Evolutionary conservation across 352 stramenopile species (phyloP).

Genomic region (Phytophthora vignae): DNA sequence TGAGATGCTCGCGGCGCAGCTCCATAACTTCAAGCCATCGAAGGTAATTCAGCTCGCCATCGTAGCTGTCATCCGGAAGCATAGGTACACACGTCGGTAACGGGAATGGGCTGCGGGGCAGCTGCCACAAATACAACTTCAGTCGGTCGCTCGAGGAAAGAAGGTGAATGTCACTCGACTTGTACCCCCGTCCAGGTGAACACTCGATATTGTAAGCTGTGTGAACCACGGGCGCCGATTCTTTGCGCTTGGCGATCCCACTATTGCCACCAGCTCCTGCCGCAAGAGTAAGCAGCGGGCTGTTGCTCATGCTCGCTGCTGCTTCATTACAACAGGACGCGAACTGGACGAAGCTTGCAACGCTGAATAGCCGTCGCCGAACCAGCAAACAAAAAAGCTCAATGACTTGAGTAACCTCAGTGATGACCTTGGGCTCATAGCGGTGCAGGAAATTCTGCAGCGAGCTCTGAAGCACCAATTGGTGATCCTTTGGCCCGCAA

Average conservation of each 20-base stretch:
- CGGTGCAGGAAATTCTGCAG: constrained; percentile 77
- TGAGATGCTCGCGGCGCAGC: constrained; percentile 75
- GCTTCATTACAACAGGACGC: constrained; percentile 62
- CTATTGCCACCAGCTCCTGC: constrained; percentile 35
- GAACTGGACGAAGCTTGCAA: constrained; percentile 81
- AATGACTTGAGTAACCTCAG: constrained; percentile 82
- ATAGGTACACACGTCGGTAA: constrained; percentile 75
- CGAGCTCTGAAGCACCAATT: constrained; percentile 77
- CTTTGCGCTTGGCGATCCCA: constrained; percentile 33
- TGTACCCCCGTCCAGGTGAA: constrained; percentile 83
- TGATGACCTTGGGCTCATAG: constrained; percentile 82
- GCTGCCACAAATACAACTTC: constrained; percentile 86
- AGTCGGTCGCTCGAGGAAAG: constrained; percentile 72
- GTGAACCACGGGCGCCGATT: constrained; percentile 64
- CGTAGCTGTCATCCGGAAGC: constrained; percentile 64
- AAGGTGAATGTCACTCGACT: constrained; percentile 78
- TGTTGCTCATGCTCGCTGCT: constrained; percentile 39
- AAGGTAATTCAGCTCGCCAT: constrained; percentile 70
- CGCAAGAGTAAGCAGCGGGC: constrained; percentile 38
- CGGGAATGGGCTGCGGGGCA: constrained; percentile 74
- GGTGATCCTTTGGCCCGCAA: constrained; percentile 57
- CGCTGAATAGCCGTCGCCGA: constrained; percentile 73
- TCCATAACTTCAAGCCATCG: constrained; percentile 88
- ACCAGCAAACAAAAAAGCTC: constrained; percentile 86
- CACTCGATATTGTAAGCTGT: constrained; percentile 91